Evolutionary conservation across 371 early-diverging fungal genomes (phyloP), one percentile per base, ranked within the genome.

Genomic region (Nematocida sp.): DNA sequence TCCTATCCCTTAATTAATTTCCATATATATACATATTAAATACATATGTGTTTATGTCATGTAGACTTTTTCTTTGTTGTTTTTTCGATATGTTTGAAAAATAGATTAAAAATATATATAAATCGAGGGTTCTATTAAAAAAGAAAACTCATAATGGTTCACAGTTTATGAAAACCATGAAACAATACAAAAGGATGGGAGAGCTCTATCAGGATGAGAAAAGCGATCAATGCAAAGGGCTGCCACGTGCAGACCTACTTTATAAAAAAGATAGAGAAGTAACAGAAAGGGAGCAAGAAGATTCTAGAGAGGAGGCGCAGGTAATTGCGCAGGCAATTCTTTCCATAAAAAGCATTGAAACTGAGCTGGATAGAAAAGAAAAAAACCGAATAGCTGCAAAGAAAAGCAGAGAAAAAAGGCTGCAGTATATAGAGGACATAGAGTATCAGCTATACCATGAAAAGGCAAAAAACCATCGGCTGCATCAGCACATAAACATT

Each of bases 341-440:
- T 20, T 58, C 60, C 55, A 67, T 78, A 18, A 45, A 33, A 47
- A 42, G 23, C 7, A 57, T 23, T 7, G 67, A 69, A 58, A 56
- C 23, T 7, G 40, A 54, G 33, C 6, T 23, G 9, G 52, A 40
- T 71, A 84, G 84, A 66, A 85, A 85, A 70, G 86, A 87, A 61
- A 85, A 82, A 62, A 87, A 87, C 82, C 54, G 85, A 54, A 42
- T 86, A 45, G 87, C 87, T 39, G 87, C 87, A 15, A 84, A 84
- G 62, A 86, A 78, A 62, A 78, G 83, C 74, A 62, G 87, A 52
- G 87, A 86, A 52, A 87, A 87, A 74, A 86, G 75, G 61, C 52
- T 72, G 25, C 66, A 55, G 11, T 81, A 76, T 50, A 73, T 86
- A 4, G 76, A 72, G 42, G 42, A 42, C 39, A 27, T 64, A 54